Evolutionary conservation across 108 stramenopile genomes (phyloP), one percentile per base, ranked within the genome.

Genomic region (Nitzschia inconspicua): DNA sequence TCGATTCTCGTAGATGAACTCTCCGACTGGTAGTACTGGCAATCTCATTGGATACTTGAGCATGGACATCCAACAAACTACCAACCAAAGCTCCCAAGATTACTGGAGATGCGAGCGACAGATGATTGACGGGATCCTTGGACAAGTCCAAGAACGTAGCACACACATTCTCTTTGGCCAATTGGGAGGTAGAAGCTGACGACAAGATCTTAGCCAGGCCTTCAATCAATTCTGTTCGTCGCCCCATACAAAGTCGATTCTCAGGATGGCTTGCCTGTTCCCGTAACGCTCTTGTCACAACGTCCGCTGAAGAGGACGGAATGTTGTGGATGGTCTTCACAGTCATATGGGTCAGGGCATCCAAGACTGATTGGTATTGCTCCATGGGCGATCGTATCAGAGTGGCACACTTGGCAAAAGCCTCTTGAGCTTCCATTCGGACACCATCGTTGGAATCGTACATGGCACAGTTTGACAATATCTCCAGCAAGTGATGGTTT

Each of bases 341-440:
- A 0, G 64, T 44, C 36, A 77, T 44, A 11, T 67, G 34, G 0
- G 54, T 54, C 5, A 82, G 29, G 4, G 65, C 57, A 39, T 68
- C 59, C n/a, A 82, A 47, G 5, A 78, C 47, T 4, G 36, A 37
- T 16, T 64, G 32, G 66, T 78, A 63, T 25, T 75, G 60, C 19
- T 61, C 27, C 73, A 72, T 67, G n/a, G 57, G 43, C 7, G 73
- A 46, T n/a, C 37, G 29, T 11, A 82, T 36, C 3, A 53, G 30
- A 16, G 29, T 25, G 22, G 71, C 69, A 31, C 72, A 78, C 14
- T 24, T 43, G 16, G 46, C 50, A 49, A 77, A 78, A 8, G 81
- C 81, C 18, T 72, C 74, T 9, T 65, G 49, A 7, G 81, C 77
- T 52, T 82, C 81, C 3, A 41, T 26, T 9, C 81, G 72, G 3